These are phyloP conservation scores for Platanthera zijinensis DNA, from an alignment of 106 monocot species.

Conservation along the genomic window DNA sequence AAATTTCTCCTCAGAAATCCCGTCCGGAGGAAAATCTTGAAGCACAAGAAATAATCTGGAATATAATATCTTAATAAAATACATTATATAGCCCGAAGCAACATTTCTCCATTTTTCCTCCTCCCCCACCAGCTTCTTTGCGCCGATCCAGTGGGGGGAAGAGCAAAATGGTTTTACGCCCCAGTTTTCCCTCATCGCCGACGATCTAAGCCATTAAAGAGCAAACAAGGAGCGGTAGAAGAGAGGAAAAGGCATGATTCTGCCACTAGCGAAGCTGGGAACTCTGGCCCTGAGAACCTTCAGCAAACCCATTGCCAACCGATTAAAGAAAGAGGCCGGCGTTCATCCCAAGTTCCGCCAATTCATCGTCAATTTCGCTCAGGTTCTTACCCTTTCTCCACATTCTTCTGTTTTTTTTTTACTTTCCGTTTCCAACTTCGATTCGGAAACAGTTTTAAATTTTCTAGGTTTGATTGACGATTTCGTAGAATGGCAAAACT, in stretches of 20 bases:
- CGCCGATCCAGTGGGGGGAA: too few relatives aligned
- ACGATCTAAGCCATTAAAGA: too few relatives aligned
- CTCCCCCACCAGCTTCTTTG: too few relatives aligned
- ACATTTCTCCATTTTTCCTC: too few relatives aligned
- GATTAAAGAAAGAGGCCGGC: constrained; percentile 59
- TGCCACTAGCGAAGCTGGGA: constrained; percentile 63
- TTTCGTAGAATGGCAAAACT: neutral
- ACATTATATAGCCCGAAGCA: too few relatives aligned
- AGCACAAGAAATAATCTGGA: too few relatives aligned
- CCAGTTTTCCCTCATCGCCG: too few relatives aligned
- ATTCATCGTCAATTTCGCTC: constrained; percentile 53
- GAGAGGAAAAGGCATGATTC: constrained; percentile 19
- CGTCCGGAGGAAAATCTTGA: too few relatives aligned
- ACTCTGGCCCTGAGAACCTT: constrained; percentile 47
- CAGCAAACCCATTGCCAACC: constrained; percentile 48
- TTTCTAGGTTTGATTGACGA: neutral
- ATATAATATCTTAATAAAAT: too few relatives aligned
- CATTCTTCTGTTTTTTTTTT: neutral
- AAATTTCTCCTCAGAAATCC: too few relatives aligned
- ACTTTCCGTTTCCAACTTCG: neutral
- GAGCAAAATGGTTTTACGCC: too few relatives aligned
- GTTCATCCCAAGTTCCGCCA: constrained; percentile 54
- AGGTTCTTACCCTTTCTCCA: constrained; percentile 22
- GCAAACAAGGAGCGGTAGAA: neutral
- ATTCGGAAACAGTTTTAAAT: neutral